Base-by-base conservation (phyloP, 2,329 filamentous ascomycete genomes). In the Sporothrix humicola region DNA sequence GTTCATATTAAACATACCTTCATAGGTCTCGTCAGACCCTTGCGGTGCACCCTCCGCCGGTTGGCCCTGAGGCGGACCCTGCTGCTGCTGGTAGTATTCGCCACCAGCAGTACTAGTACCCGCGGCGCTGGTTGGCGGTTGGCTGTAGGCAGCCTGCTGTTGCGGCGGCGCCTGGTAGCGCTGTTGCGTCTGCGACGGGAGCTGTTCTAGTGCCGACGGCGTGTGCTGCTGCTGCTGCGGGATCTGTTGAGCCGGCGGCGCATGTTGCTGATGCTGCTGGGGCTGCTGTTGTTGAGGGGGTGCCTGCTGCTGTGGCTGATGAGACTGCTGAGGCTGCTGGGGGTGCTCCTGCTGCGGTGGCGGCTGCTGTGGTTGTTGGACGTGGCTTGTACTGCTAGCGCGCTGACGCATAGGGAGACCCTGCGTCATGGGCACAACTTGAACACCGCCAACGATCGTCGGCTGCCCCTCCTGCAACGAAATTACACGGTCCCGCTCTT, bases 361-460 rank as follows among this genome's bases (percentile, higher is more conserved):
- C 23, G 82, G 81, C 3, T 77, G 74, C 50, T 79, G 80, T 68
- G 74, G 76, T 26, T 82, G 81, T 5, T 61, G 80, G 76, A 72
- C 81, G 79, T 73, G 79, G 76, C 66, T 85, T 82, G 83, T 81
- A 76, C 83, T 87, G 70, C 48, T 54, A 2, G 73, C 69, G n/a
- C 82, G 81, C 69, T 86, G 84, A 73, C 88, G 87, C 78, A 87
- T 89, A 2, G 87, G 86, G 13, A 90, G 86, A 10, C 91, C 91
- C 77, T 92, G 91, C 63, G 91, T 91, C 93, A 97, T 97, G 7
- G 96, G 96, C 20, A 98, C 93, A 13, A 99, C 96, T 79, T 98
- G 95, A 13, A 98, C 94, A 58, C 95, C 95, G 68, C 95, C 94
- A 9, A 99, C 93, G 68, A 97, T 86, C 0, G 94, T 98, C 15